Evolutionary conservation across 164 flowering plant species (phyloP), one percentile per base, ranked within the genome.

Genomic region (Liriodendron chinense): DNA sequence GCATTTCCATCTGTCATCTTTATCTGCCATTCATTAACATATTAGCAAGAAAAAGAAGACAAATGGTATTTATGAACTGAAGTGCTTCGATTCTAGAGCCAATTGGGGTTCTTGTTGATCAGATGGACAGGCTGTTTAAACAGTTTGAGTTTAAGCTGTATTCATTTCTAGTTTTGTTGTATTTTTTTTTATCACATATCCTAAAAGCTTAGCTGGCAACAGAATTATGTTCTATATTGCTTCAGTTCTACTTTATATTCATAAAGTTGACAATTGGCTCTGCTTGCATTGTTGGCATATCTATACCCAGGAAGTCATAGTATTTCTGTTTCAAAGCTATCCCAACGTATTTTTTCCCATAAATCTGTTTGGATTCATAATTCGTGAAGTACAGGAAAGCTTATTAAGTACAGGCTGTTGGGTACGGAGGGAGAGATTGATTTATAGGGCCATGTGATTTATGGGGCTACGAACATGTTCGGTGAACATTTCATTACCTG

Each of bases 111-210:
- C 59, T 53, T 53, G 59, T 53, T 53, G 12, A 53, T 1, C 59
- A 53, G 59, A 53, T 53, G 59, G 18, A 12, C 59, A 53, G 59
- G 59, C 12, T 53, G 59, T 53, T 16, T 53, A 16, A 0, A 8
- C 18, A 12, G 59, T 16, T 16, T 53, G 59, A 16, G 59, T 16
- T 12, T 12, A 12, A 53, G 59, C 59, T 53, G 59, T 53, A 16
- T 34, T 34, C 3, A 34, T 34, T 0, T 12, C 59, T 53, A 53
- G 2, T 12, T 12, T 53, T 53, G 9, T 53, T 53, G 16, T 16
- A 53, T 53, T 10, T 16, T 9, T 53, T 16, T 94, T 12, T 86
- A 89, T 74, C 18, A 2, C 59, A 53, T 53, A 6, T 34, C 7
- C 43, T 34, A 3, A 7, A 34, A 34, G 43, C 43, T 34, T 34